Evolutionary conservation across 495 filamentous ascomycete genomes (phyloP).

Genomic region (Margaritispora aquatica): DNA sequence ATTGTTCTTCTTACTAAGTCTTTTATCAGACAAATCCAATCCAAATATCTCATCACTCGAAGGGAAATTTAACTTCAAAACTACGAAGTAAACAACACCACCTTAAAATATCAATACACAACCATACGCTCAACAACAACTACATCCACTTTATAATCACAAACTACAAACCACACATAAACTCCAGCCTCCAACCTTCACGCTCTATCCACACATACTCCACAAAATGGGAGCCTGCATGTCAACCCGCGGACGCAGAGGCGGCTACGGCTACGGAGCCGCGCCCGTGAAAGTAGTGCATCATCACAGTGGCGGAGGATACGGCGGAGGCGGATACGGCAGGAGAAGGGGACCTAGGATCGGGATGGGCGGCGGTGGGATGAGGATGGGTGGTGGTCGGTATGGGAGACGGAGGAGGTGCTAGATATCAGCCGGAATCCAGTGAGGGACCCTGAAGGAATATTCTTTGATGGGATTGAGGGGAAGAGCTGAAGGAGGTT

Average conservation of each 20-base stretch:
- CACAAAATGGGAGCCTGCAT: neutral
- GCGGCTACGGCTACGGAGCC: neutral
- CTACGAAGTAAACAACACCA: neutral
- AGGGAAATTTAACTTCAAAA: too few relatives aligned
- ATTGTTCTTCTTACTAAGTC: too few relatives aligned
- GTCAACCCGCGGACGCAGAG: neutral
- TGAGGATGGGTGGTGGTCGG: neutral
- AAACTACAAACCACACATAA: neutral
- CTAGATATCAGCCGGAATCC: too few relatives aligned
- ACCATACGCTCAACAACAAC: neutral
- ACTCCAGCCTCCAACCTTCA: neutral
- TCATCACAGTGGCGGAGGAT: neutral
- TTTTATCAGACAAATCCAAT: too few relatives aligned
- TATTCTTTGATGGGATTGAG: too few relatives aligned
- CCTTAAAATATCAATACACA: neutral
- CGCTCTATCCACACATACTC: too few relatives aligned
- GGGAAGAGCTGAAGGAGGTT: too few relatives aligned
- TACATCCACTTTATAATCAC: neutral
- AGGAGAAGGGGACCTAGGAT: neutral
- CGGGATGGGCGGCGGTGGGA: neutral
- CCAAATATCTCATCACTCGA: too few relatives aligned
- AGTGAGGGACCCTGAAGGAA: too few relatives aligned
- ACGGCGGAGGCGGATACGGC: neutral
- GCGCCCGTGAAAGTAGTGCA: neutral
- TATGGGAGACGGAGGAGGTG: neutral